phyloP scores from a whole-genome alignment of 495 filamentous ascomycete species.

The Polyplosphaeria fusca region DNA sequence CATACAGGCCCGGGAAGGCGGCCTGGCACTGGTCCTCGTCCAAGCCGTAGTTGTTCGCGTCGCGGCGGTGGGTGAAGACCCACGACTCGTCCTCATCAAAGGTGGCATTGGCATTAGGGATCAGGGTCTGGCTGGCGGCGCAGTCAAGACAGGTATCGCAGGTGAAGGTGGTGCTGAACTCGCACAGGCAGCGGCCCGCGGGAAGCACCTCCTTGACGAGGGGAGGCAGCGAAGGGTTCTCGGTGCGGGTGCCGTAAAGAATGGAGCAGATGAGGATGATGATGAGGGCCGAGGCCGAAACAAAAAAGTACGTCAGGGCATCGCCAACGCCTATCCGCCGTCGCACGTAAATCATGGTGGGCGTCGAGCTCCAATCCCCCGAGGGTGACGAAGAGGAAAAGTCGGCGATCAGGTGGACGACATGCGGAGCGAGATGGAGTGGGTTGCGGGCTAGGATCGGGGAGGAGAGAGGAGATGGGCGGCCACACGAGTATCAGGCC shows the following conservation, averaged over 20 bases:
- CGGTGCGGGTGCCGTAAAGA: constrained; percentile 27
- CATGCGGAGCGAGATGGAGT: background rate
- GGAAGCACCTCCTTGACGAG: constrained; percentile 25
- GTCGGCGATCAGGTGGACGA: background rate
- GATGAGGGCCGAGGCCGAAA: constrained; percentile 15
- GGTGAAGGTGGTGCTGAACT: constrained; percentile 25
- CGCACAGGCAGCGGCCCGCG: constrained; percentile 28
- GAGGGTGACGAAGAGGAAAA: constrained; percentile 17
- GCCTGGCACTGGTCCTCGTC: constrained; percentile 29
- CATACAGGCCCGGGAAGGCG: constrained; percentile 35
- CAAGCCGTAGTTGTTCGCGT: constrained; percentile 33
- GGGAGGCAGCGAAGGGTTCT: constrained; percentile 15
- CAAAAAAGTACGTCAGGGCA: constrained; percentile 13
- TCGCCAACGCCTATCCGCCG: constrained; percentile 13
- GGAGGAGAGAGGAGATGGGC: background rate
- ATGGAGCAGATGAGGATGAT: constrained; percentile 25
- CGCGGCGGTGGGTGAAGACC: constrained; percentile 37
- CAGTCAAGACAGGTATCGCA: constrained; percentile 30
- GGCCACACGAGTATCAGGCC: background rate
- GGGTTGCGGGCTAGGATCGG: background rate
- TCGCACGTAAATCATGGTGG: too few relatives aligned
- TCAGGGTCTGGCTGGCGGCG: constrained; percentile 6
- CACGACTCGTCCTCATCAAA: constrained; percentile 45
- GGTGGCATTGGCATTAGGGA: constrained; percentile 39
- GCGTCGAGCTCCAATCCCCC: too few relatives aligned